Base-by-base conservation (phyloP, 2,329 filamentous ascomycete species). In the Aspergillus eucalypticola region DNA sequence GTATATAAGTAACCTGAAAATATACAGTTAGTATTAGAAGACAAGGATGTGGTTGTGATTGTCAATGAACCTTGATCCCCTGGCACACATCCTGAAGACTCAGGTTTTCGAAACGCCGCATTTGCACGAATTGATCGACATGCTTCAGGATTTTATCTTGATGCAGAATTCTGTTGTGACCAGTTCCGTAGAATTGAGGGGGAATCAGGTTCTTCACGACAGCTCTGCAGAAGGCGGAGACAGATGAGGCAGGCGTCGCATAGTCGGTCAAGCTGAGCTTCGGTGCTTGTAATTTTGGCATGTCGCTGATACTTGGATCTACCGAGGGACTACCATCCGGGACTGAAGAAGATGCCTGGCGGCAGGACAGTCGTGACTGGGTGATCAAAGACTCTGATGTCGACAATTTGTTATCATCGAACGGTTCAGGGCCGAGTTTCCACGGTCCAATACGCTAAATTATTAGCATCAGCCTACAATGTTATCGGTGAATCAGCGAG, bases 191-290 rank as follows among this genome's bases (percentile, higher is more conserved):
- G 59, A 96, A 89, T 2, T 81, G 84, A 46, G 82, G 79, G 0
- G 94, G 94, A 27, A 99, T 83, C 15, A 97, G 78, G 60, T 84
- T 90, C 19, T 79, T 80, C 29, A 97, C 71, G 0, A 89, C 88
- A 2, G 91, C 89, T 69, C 89, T 90, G 73, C 92, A 96, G 71
- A 96, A 98, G 0, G 91, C 89, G 3, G 93, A 96, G 2, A 98
- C 90, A 51, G 86, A 83, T 1, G 86, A 78, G 3, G 79, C 65
- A 0, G 90, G 84, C 15, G 87, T 91, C 1, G 92, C 89, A 66
- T 90, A 78, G 19, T 89, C 84, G 35, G 87, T 86, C 48, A 95
- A 78, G 11, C 80, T 79, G 51, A 59, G 8, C 46, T 71, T 72
- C 55, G 62, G 66, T 11, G 57, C 64, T 27, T 59, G 42, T 42